phyloP scores from a whole-genome alignment of 2,329 filamentous ascomycete species.

The Alternaria sp. region DNA sequence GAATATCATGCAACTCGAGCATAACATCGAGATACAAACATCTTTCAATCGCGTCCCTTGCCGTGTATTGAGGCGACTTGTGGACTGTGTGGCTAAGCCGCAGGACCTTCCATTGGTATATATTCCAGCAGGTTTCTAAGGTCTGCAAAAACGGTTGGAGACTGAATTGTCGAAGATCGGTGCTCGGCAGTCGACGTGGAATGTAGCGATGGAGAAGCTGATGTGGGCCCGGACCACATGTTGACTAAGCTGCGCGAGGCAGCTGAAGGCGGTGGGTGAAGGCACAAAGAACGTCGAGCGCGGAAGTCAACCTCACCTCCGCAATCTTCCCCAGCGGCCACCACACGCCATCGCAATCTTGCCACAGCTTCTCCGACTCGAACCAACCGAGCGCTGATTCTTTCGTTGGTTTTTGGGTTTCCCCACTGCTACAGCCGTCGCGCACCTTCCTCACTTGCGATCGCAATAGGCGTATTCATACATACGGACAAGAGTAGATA shows the following conservation, averaged over 20 bases:
- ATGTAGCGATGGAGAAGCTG: background rate
- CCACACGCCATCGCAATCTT: background rate
- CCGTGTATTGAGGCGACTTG: background rate
- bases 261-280: constrained; percentile 18
- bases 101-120: background rate
- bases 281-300: constrained; percentile 25
- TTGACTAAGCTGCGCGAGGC: constrained; percentile 11
- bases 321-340: constrained; percentile 4
- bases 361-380: background rate
- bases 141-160: background rate
- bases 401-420: background rate
- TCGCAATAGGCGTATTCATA: background rate
- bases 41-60: background rate
- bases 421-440: background rate
- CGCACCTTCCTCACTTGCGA: constrained; percentile 1
- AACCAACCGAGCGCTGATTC: background rate
- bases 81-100: background rate
- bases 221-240: background rate
- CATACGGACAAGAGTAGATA: background rate
- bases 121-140: background rate
- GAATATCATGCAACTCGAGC: constrained; percentile 16
- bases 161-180: background rate
- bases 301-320: constrained; percentile 16
- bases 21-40: constrained; percentile 4
- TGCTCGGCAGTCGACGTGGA: background rate